Percentiles rank a stretch among this genome's conserved stretches.
Conservation (phyloP, 2,329 filamentous ascomycete species). For the Aspergillus quadrilineatus region DNA sequence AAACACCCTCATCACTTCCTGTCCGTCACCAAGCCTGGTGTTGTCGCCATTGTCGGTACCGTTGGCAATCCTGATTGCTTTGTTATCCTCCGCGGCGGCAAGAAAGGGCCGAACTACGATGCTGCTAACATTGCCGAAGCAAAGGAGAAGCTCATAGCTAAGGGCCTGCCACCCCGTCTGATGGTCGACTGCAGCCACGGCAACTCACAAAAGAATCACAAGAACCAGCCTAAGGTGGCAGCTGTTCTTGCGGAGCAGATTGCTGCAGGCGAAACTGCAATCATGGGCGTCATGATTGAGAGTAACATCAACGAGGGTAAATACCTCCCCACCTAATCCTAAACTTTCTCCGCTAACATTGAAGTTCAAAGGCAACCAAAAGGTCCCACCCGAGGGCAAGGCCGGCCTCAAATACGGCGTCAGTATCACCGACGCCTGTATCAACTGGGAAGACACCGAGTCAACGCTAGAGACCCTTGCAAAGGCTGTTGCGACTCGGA, state of each 20-base stretch:
- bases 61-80: constrained; percentile 96
- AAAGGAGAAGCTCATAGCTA: constrained; percentile 73
- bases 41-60: constrained; percentile 92
- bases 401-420: constrained; percentile 86
- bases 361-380: constrained; percentile 66
- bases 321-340: constrained; percentile 23
- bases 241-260: constrained; percentile 80
- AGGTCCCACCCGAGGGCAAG: constrained; percentile 84
- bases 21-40: constrained; percentile 92
- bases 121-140: constrained; percentile 78
- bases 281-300: constrained; percentile 99
- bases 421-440: constrained; percentile 96
- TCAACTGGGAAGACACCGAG: constrained; percentile 89
- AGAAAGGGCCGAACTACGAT: constrained; percentile 92
- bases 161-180: constrained; percentile 71
- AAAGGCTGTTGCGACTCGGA: constrained; percentile 72
- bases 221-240: constrained; percentile 94
- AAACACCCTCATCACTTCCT: constrained; percentile 94
- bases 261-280: constrained; percentile 73
- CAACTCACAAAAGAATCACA: constrained; percentile 93
- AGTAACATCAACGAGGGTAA: constrained; percentile 91
- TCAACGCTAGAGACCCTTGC: constrained; percentile 74
- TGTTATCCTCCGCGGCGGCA: constrained; percentile 89
- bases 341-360: constrained; percentile 5
- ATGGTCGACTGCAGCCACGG: constrained; percentile 99